Percentiles rank a stretch among this genome's conserved stretches.
Conservation (phyloP, 2,329 filamentous ascomycete species). For the Aspergillus sp. region DNA sequence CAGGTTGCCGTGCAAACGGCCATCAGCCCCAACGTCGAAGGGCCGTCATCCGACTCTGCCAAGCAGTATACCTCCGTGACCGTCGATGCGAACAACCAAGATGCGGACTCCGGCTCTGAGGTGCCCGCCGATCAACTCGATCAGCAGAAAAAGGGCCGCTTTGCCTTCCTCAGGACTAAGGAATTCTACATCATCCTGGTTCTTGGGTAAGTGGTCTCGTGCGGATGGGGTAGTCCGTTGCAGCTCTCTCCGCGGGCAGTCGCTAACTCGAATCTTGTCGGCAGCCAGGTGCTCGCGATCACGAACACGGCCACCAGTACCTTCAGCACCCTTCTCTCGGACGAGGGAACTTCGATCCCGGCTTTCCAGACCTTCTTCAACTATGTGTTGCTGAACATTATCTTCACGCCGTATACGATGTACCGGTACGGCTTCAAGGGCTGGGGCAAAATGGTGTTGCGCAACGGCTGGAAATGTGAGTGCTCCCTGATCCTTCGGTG, state of each 20-base stretch:
- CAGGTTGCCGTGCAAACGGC: slow-evolving; percentile 24
- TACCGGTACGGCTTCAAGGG: slow-evolving; percentile 74
- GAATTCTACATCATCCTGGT: slow-evolving; percentile 85
- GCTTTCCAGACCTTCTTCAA: slow-evolving; percentile 97
- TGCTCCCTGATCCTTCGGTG: background rate
- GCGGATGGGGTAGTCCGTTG: background rate
- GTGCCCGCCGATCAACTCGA: slow-evolving; percentile 39
- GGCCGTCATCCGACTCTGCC: slow-evolving; percentile 10
- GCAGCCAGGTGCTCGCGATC: slow-evolving; percentile 74
- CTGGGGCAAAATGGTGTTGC: slow-evolving; percentile 63
- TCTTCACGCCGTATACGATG: slow-evolving; percentile 79
- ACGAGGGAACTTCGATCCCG: slow-evolving; percentile 73
- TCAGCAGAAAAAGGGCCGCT: slow-evolving; percentile 49
- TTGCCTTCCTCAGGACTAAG: slow-evolving; percentile 73
- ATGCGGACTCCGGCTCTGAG: slow-evolving; percentile 14
- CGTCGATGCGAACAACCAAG: slow-evolving; percentile 14
- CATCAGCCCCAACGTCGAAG: slow-evolving; percentile 6
- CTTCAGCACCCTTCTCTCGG: slow-evolving; percentile 72
- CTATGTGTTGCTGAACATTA: slow-evolving; percentile 77
- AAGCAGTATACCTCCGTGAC: slow-evolving; percentile 17
- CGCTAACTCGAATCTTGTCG: slow-evolving; percentile 12
- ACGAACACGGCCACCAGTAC: slow-evolving; percentile 94
- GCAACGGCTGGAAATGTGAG: slow-evolving; percentile 81
- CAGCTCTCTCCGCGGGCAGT: background rate
- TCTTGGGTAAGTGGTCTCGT: slow-evolving; percentile 59